Conservation (phyloP, 1,284 basidiomycete species). For the Marasmius sp. region DNA sequence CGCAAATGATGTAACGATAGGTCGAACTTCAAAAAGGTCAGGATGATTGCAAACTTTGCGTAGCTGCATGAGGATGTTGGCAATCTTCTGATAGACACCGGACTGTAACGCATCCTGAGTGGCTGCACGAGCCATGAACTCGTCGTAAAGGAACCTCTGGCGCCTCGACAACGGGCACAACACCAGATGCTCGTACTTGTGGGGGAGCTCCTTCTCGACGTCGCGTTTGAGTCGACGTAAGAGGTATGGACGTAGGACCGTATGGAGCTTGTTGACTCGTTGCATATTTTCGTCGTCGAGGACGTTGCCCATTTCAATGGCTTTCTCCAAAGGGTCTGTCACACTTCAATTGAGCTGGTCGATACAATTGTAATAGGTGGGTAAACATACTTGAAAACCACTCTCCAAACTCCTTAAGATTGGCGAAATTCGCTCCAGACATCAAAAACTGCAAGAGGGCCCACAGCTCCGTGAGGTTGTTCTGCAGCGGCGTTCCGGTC, state of each 20-base stretch:
- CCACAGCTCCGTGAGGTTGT: constrained; percentile 96
- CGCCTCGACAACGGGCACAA: constrained; percentile 92
- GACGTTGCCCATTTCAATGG: constrained; percentile 83
- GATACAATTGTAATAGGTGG: not conserved
- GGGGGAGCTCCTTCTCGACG: constrained; percentile 94
- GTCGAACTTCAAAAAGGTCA: constrained; percentile 92
- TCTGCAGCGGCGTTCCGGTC: constrained; percentile 94
- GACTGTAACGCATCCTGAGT: constrained; percentile 86
- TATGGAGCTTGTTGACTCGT: constrained; percentile 89
- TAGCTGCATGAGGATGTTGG: constrained; percentile 97
- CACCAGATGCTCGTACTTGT: constrained; percentile 93
- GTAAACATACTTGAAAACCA: constrained; percentile 89
- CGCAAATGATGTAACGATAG: constrained; percentile 90
- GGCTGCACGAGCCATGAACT: constrained; percentile 93
- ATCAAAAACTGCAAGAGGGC: constrained; percentile 93
- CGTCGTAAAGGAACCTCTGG: constrained; percentile 96
- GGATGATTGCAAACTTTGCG: constrained; percentile 96
- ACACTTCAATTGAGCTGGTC: constrained; percentile 3
- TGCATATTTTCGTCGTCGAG: constrained; percentile 86
- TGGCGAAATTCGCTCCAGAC: constrained; percentile 92
- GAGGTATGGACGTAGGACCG: constrained; percentile 90
- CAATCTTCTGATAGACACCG: constrained; percentile 88
- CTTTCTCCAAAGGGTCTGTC: constrained; percentile 88
- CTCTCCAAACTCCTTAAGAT: constrained; percentile 91
- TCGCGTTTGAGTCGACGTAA: constrained; percentile 93